Base-by-base conservation (phyloP, 805 yeast species). In the Pichia californica region DNA sequence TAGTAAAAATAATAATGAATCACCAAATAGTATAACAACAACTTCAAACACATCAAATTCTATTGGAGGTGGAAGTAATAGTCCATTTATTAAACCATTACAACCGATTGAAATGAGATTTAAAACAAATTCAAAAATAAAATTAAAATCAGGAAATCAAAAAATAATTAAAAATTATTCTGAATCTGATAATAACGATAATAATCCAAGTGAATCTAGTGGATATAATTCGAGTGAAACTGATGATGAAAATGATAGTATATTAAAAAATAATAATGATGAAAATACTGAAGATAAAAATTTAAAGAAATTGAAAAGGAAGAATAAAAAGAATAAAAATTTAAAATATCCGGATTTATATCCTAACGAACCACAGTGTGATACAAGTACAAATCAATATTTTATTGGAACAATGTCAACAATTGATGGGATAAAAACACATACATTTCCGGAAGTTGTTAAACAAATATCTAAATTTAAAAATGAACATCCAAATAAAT, bases 351-450 rank as follows among this genome's bases (percentile, higher is more conserved):
- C 39, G 10, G 39, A 43, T 21, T 30, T 43, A 13, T 43, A 43
- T 26, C 42, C 42, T 8, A 27, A 38, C 18, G 35, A 44, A 7
- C 76, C 80, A 9, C 68, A 69, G 46, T 77, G 77, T 48, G 85
- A 81, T 52, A 65, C 72, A 23, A 55, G 68, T 3, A 80, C 81
- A 25, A 83, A 83, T 57, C 93, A 83, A 57, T 83, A 79, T 55
- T 75, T 75, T 54, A 63, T 84, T 31, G 88, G 88, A 1, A 69
- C 74, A 1, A 65, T 55, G 44, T 47, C 55, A 14, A 58, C 64
- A 5, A 49, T 52, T 21, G 47, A 69, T 65, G 46, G 64, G 57
- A 19, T 63, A 57, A 37, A 73, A 64, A 51, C 67, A 52, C 37
- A 63, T 60, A 69, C 78, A 15, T 79, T 74, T 43, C 89, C 94